A percentile compares a stretch with the other conserved stretches of the same genome.
Conservation (phyloP, 306 rosid species). For the Quercus ilex region DNA sequence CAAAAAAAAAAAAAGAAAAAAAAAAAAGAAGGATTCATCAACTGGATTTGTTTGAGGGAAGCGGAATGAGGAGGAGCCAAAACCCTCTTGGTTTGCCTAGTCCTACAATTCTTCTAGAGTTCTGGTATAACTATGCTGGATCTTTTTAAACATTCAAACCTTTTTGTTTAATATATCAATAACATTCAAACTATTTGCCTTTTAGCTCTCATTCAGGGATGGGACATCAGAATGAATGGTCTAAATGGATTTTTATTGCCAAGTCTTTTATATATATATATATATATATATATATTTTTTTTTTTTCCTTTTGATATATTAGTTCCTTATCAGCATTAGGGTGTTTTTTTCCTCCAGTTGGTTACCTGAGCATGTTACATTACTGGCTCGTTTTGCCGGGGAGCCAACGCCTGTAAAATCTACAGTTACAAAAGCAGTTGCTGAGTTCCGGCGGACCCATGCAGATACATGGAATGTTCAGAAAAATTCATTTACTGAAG, state of each 20-base stretch:
- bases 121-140: no score
- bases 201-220: neutral
- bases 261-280: neutral
- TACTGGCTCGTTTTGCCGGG: constrained; percentile 87
- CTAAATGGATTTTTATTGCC: neutral
- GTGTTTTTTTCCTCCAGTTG: constrained; percentile 51
- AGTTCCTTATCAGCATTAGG: constrained; percentile 11
- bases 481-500: constrained; percentile 84
- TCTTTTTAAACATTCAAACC: no score
- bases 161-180: no score
- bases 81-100: no score
- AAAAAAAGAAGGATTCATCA: no score
- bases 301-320: neutral
- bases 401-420: constrained; percentile 93
- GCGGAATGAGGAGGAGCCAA: no score
- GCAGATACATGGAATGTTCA: constrained; percentile 99
- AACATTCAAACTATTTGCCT: no score
- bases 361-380: constrained; percentile 89
- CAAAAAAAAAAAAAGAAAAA: no score
- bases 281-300: neutral
- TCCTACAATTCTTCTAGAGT: no score
- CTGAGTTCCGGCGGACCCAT: constrained; percentile 96
- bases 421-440: constrained; percentile 95
- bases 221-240: neutral
- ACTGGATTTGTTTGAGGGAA: no score